A percentile compares a stretch with the other conserved stretches of the same genome.
Conservation (phyloP, 192 early-diverging fungal species). For the Backusella sp. region DNA sequence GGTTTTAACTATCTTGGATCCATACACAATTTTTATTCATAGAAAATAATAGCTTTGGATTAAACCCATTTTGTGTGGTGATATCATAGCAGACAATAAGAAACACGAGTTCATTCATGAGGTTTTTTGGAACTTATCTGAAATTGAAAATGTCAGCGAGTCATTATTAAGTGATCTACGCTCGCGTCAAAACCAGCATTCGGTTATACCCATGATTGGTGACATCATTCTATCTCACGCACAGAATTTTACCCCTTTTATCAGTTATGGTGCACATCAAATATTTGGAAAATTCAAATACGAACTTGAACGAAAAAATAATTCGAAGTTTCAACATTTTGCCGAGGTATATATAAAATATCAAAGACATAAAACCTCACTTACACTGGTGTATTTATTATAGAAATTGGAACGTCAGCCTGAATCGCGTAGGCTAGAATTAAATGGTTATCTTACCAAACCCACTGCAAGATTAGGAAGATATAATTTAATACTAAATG, state of each 20-base stretch:
- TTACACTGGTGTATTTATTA: slow-evolving; percentile 46
- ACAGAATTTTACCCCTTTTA: slow-evolving; percentile 70
- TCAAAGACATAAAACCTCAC: not conserved
- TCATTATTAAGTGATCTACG: slow-evolving; percentile 58
- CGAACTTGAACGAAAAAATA: slow-evolving; percentile 75
- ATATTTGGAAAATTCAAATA: slow-evolving; percentile 77
- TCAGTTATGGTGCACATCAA: slow-evolving; percentile 86
- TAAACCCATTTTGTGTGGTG: slow-evolving; percentile 56
- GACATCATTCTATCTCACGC: slow-evolving; percentile 80
- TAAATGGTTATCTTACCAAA: slow-evolving; percentile 83
- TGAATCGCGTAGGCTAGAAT: slow-evolving; percentile 76
- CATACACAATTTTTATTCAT: not conserved
- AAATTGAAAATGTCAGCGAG: slow-evolving; percentile 61
- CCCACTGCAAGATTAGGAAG: slow-evolving; percentile 79
- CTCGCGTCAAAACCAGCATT: slow-evolving; percentile 60
- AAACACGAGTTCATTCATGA: slow-evolving; percentile 74
- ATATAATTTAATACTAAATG: slow-evolving; percentile 8
- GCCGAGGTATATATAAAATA: slow-evolving; percentile 46
- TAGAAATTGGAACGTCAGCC: slow-evolving; percentile 69
- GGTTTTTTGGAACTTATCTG: slow-evolving; percentile 78
- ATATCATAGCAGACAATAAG: slow-evolving; percentile 65
- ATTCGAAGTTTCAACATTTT: slow-evolving; percentile 71
- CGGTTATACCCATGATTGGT: slow-evolving; percentile 78
- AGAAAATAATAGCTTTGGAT: slow-evolving; percentile 54
- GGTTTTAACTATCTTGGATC: not conserved